phyloP scores from a whole-genome alignment of 169 alveolate genomes.

The Plasmodium ovale region DNA sequence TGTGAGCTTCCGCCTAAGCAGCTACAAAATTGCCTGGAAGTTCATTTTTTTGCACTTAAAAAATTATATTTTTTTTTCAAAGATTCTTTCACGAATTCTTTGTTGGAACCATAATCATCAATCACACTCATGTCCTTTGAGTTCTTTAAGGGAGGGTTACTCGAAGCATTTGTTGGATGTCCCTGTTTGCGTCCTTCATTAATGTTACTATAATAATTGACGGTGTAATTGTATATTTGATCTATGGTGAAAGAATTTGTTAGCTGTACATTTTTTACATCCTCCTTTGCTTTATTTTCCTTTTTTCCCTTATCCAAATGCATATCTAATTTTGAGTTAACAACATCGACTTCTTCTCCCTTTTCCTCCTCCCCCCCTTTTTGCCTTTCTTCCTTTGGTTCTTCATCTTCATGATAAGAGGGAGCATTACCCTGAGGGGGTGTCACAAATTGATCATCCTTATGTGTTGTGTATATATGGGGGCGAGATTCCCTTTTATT shows the following conservation, averaged over 20 bases:
- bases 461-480: no score
- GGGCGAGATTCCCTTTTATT: no score
- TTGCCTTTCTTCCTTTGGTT: neutral
- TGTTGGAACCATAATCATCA: neutral
- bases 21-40: neutral
- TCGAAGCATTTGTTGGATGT: no score
- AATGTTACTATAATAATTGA: constrained; percentile 15
- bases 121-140: neutral
- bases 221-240: constrained; percentile 49
- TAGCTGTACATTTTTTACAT: neutral
- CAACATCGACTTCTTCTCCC: no score
- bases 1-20: neutral
- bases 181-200: neutral
- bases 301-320: neutral
- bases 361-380: neutral
- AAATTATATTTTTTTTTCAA: constrained; percentile 12
- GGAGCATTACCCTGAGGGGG: neutral
- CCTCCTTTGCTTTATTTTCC: neutral
- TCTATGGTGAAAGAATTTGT: constrained; percentile 29
- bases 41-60: neutral
- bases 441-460: no score
- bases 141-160: no score
- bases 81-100: constrained; percentile 3
- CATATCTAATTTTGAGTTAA: neutral
- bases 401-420: neutral